These are phyloP conservation scores for Naumovozyma baii DNA, from an alignment of 805 yeast genomes.

Conservation along the genomic window DNA sequence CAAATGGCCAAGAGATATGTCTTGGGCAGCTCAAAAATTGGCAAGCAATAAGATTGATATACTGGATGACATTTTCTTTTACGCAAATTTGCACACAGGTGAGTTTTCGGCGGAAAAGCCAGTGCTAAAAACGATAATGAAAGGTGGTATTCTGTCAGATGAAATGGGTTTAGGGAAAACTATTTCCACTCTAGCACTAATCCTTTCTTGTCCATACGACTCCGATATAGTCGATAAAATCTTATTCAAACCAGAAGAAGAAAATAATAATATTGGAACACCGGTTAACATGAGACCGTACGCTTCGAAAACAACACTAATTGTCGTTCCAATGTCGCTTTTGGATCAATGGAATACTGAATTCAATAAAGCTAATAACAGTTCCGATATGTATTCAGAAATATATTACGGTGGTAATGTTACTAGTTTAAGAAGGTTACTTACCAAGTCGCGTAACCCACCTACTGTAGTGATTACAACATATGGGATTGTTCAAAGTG, in stretches of 20 bases:
- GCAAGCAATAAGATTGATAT: slow-evolving; percentile 1
- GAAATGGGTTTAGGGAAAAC: slow-evolving; percentile 98
- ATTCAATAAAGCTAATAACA: slow-evolving; percentile 47
- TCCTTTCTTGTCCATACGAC: slow-evolving; percentile 57
- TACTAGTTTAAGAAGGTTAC: slow-evolving; percentile 38
- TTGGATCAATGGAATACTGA: slow-evolving; percentile 89
- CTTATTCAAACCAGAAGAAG: slow-evolving; percentile 4
- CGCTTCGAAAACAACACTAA: slow-evolving; percentile 64
- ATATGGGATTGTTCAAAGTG: slow-evolving; percentile 77
- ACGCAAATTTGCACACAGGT: slow-evolving; percentile 72
- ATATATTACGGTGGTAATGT: slow-evolving; percentile 70
- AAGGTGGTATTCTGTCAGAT: slow-evolving; percentile 88
- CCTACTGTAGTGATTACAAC: slow-evolving; percentile 75
- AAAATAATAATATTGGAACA: slow-evolving; percentile 1
- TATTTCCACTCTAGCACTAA: slow-evolving; percentile 65
- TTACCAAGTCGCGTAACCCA: slow-evolving; percentile 37
- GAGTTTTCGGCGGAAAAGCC: slow-evolving; percentile 66
- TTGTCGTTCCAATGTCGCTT: slow-evolving; percentile 84
- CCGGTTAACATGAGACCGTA: slow-evolving; percentile 29
- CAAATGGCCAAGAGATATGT: slow-evolving; percentile 56
- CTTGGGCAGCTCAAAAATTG: slow-evolving; percentile 28
- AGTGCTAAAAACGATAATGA: slow-evolving; percentile 44
- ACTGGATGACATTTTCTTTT: slow-evolving; percentile 36
- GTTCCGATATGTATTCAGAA: slow-evolving; percentile 37
- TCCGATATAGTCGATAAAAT: slow-evolving; percentile 9